phyloP scores from a whole-genome alignment of 177 flowering plant species.

The Vitis hybrid region DNA sequence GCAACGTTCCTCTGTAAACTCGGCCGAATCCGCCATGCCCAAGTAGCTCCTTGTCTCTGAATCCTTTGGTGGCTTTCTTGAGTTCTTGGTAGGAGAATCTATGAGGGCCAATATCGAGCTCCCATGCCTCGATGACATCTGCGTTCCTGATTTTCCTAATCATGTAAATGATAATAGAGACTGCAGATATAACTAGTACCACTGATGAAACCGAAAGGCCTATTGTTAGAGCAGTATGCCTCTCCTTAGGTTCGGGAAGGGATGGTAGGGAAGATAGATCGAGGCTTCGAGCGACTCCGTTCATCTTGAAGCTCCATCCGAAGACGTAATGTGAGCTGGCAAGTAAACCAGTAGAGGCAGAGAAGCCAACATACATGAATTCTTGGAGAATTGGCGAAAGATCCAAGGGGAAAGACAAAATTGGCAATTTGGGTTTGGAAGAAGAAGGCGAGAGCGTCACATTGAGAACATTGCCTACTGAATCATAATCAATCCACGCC shows the following conservation, averaged over 20 bases:
- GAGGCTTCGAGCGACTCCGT: slow-evolving; percentile 37
- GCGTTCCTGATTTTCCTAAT: slow-evolving; percentile 33
- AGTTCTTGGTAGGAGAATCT: slow-evolving; percentile 57
- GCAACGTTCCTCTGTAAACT: slow-evolving; percentile 53
- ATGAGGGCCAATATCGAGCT: slow-evolving; percentile 57
- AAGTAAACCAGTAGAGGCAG: slow-evolving; percentile 64
- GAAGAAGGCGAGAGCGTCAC: slow-evolving; percentile 53
- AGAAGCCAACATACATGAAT: slow-evolving; percentile 61
- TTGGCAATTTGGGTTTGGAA: slow-evolving; percentile 44
- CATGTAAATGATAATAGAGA: slow-evolving; percentile 22
- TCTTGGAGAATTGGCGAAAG: slow-evolving; percentile 47
- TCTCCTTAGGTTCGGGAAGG: slow-evolving; percentile 35
- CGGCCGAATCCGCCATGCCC: slow-evolving; percentile 65
- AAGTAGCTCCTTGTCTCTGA: slow-evolving; percentile 48
- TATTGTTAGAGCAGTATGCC: slow-evolving; percentile 18
- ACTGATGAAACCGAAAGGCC: slow-evolving; percentile 28
- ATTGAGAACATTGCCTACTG: slow-evolving; percentile 27
- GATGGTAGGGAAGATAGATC: slow-evolving; percentile 47
- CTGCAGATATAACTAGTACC: slow-evolving; percentile 12
- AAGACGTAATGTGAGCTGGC: slow-evolving; percentile 60
- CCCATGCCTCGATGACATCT: slow-evolving; percentile 60
- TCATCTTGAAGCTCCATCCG: slow-evolving; percentile 63
- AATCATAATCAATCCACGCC: slow-evolving; percentile 78
- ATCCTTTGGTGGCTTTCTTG: slow-evolving; percentile 48
- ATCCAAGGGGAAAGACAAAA: slow-evolving; percentile 41